phyloP scores from a whole-genome alignment of 2,329 filamentous ascomycete genomes.

The Ophiostoma populinum region DNA sequence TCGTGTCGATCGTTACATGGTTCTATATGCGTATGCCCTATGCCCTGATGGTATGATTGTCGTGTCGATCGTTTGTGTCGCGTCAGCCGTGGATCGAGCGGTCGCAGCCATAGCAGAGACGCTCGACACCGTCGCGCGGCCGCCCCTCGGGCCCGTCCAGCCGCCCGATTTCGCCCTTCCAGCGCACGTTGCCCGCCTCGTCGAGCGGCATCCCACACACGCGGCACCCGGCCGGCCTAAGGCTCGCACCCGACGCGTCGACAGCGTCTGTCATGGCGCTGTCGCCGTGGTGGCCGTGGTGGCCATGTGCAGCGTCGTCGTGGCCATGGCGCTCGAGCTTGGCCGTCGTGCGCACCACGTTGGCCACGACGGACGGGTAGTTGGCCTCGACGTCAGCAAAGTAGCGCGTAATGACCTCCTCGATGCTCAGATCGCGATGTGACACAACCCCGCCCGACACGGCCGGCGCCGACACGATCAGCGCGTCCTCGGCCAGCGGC shows the following conservation, averaged over 20 bases:
- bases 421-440: slow-evolving; percentile 69
- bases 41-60: no score
- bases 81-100: slow-evolving; percentile 39
- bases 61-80: no score
- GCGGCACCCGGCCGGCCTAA: slow-evolving; percentile 30
- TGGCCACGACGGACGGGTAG: slow-evolving; percentile 83
- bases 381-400: slow-evolving; percentile 72
- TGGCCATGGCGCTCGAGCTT: slow-evolving; percentile 42
- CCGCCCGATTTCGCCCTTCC: slow-evolving; percentile 42
- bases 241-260: slow-evolving; percentile 4
- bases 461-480: slow-evolving; percentile 20
- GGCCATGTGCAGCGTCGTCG: not conserved
- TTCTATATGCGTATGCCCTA: no score
- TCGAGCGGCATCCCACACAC: slow-evolving; percentile 55
- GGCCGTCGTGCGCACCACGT: slow-evolving; percentile 81
- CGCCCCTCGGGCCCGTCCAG: slow-evolving; percentile 14
- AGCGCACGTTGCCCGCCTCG: slow-evolving; percentile 43
- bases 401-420: slow-evolving; percentile 77
- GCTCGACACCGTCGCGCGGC: slow-evolving; percentile 14
- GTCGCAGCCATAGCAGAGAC: slow-evolving; percentile 58
- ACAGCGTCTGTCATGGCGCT: not conserved
- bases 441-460: slow-evolving; percentile 29
- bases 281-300: slow-evolving; percentile 13
- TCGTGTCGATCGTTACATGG: no score
- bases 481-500: slow-evolving; percentile 8